Evolutionary conservation across 176 grass and related monocot species (phyloP).

Genomic region (Zea luxurians): DNA sequence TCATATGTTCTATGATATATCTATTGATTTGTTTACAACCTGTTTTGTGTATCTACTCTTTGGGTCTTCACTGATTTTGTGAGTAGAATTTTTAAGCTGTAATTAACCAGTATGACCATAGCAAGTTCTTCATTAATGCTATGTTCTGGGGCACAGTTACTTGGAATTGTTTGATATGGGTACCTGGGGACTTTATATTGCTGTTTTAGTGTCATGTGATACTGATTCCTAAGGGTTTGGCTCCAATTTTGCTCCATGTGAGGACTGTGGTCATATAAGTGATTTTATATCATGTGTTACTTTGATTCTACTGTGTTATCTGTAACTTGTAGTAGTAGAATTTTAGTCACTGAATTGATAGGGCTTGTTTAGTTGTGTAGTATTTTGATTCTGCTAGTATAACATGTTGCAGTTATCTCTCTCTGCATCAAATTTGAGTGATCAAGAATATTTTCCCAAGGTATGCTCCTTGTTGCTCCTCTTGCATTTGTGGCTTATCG

Average conservation of each 20-base stretch:
- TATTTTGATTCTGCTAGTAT: constrained; percentile 29
- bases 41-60: background rate
- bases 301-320: constrained; percentile 19
- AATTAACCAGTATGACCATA: background rate
- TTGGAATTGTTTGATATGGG: constrained; percentile 17
- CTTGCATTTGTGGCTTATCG: constrained; percentile 18
- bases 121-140: constrained; percentile 3
- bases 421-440: constrained; percentile 71
- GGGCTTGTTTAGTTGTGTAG: constrained; percentile 10
- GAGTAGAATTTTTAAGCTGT: constrained; percentile 6
- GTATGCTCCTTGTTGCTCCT: constrained; percentile 41
- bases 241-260: background rate
- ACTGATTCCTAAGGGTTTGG: constrained; percentile 1
- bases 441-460: constrained; percentile 73
- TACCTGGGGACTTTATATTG: background rate
- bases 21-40: background rate
- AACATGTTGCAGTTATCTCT: constrained; percentile 72
- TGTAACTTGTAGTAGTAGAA: constrained; percentile 22
- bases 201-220: constrained; percentile 10
- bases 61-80: background rate
- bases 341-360: background rate
- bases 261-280: background rate
- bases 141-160: background rate
- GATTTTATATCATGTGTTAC: background rate
- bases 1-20: background rate